Evolutionary conservation across 2,329 filamentous ascomycete genomes (phyloP), one percentile per base, ranked within the genome.

Genomic region (Microcyclospora pomicola): DNA sequence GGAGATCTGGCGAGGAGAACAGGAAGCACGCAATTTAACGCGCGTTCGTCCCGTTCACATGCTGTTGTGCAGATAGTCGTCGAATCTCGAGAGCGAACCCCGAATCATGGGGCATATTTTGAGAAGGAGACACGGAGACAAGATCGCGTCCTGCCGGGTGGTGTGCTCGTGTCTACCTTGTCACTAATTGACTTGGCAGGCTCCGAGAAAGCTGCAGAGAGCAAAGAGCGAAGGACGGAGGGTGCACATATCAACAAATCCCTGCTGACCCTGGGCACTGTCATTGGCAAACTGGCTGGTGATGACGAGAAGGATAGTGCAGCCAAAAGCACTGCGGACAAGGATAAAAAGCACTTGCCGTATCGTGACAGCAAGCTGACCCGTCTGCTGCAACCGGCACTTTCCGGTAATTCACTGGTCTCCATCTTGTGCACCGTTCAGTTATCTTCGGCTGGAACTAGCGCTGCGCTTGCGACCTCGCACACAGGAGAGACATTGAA

Each of bases 241-340:
- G 91, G 91, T 45, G 88, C 88, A 10, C 91, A 98, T 58, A 98
- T 98, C 64, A 98, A 98, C 74, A 95, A 96, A 58, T 98, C 91
- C 59, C 65, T 98, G 54, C 74, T 98, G 41, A 98, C 91, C 0
- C 68, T 98, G 2, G 91, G 91, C 36, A 98, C 85, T 1, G 91
- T 98, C 52, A 95, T 98, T 56, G 82, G 84, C 9, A 82, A 82
- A 46, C 68, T 98, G n/a, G 92, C 88, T 1, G 84, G 85, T 39
- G 76, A 80, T 53, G 93, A 92, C 55, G 83, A 91, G 45, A 80
- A 75, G 35, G 47, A 69, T 63, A 12, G 49, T 44, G 45, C 36
- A 5, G 47, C 46, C 24, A 38, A 36, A 13, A 15, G 41, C 9
- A 48, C 37, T 4, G 42, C 41, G 34, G 85, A 93, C 53, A 85